Conservation (phyloP, 1,284 basidiomycete genomes). For the Pisolithus thermaeus region DNA sequence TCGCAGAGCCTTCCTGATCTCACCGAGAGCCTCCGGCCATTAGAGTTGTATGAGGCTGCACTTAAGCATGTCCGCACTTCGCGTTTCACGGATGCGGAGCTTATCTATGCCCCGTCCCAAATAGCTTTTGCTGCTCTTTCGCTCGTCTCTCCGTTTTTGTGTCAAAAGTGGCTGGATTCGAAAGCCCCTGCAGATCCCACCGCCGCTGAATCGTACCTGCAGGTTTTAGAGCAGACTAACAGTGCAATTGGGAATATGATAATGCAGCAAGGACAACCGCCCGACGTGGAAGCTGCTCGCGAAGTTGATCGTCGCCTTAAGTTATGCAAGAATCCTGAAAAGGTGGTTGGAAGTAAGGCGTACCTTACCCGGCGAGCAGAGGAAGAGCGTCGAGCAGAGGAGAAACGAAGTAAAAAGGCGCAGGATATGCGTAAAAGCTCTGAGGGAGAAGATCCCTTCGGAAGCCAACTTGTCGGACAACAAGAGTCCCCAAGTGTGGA, state of each 20-base stretch:
- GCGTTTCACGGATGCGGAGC: conserved; percentile 87
- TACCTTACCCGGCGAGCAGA: conserved; percentile 62
- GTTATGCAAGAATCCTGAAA: conserved; percentile 90
- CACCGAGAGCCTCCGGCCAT: conserved; percentile 36
- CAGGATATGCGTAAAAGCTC: conserved; percentile 45
- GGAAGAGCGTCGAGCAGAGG: conserved; percentile 57
- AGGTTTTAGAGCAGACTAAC: conserved; percentile 37
- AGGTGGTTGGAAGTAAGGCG: conserved; percentile 80
- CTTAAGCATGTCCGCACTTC: conserved; percentile 61
- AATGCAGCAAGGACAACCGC: conserved; percentile 44
- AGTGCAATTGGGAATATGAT: conserved; percentile 57
- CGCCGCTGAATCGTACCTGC: conserved; percentile 12
- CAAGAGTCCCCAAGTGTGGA: conserved; percentile 38
- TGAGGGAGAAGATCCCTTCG: conserved; percentile 61
- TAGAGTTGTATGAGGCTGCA: conserved; percentile 53
- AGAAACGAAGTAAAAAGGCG: conserved; percentile 63
- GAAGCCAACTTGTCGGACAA: conserved; percentile 40
- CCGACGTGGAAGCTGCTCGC: conserved; percentile 78
- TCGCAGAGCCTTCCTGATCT: conserved; percentile 46
- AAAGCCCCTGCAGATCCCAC: conserved; percentile 37
- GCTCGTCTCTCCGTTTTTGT: conserved; percentile 55
- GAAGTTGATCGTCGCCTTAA: conserved; percentile 82
- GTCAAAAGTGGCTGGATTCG: conserved; percentile 55
- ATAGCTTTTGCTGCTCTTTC: conserved; percentile 77
- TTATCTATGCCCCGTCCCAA: conserved; percentile 89